Percentiles rank a stretch among this genome's conserved stretches.
These are phyloP conservation scores for Cryphonectria radicalis DNA, from an alignment of 2,329 filamentous ascomycete genomes.

Conservation along the genomic window DNA sequence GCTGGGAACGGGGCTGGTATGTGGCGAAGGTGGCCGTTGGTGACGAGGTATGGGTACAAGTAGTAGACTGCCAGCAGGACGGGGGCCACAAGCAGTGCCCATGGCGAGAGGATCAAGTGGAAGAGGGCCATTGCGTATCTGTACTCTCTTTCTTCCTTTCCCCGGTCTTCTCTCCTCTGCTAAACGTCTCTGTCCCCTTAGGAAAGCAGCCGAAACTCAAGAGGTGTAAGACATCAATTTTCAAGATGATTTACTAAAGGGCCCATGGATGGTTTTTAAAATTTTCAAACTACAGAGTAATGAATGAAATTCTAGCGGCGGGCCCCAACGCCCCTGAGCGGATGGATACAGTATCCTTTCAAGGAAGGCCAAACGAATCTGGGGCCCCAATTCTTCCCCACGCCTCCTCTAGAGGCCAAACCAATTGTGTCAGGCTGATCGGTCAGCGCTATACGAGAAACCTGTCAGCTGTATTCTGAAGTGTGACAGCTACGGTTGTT, in stretches of 20 bases:
- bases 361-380: neutral
- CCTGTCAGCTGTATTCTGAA: neutral
- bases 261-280: neutral
- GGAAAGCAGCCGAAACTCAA: neutral
- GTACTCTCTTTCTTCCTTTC: neutral
- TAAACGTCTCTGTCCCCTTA: neutral
- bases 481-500: neutral
- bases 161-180: neutral
- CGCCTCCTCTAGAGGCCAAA: neutral
- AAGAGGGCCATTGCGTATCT: constrained; percentile 39
- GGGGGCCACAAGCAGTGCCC: constrained; percentile 50
- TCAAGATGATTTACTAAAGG: neutral
- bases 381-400: constrained; percentile 5
- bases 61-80: constrained; percentile 58
- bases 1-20: constrained; percentile 68
- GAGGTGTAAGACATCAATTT: neutral
- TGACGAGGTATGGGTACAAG: constrained; percentile 63
- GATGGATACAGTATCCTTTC: neutral
- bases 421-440: neutral
- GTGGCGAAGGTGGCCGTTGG: constrained; percentile 51
- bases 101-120: constrained; percentile 47
- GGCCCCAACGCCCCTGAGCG: neutral
- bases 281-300: neutral
- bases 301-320: neutral
- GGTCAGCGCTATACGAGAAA: neutral